These are phyloP conservation scores for Mycena albidolilacea DNA, from an alignment of 768 basidiomycete species.

Conservation along the genomic window DNA sequence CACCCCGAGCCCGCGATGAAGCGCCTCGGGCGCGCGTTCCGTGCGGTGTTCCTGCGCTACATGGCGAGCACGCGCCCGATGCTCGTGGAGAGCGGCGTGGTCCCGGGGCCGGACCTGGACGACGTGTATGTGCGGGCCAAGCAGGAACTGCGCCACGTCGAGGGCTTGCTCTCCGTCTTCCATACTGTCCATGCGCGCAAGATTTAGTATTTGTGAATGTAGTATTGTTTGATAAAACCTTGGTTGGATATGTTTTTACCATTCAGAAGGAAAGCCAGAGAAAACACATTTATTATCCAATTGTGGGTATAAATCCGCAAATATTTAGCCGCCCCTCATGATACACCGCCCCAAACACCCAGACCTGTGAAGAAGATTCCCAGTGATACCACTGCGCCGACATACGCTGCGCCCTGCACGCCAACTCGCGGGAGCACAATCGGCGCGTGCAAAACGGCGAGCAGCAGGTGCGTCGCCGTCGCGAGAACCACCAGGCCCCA, in stretches of 20 bases:
- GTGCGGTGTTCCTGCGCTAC: slow-evolving; percentile 57
- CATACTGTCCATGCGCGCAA: slow-evolving; percentile 63
- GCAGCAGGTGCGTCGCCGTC: slow-evolving; percentile 61
- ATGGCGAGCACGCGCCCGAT: slow-evolving; percentile 66
- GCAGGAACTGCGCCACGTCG: slow-evolving; percentile 61
- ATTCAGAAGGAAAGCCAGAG: not conserved
- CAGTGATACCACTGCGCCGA: slow-evolving; percentile 74
- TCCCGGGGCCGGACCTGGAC: slow-evolving; percentile 53
- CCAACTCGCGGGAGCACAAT: slow-evolving; percentile 79
- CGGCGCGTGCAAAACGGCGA: slow-evolving; percentile 78
- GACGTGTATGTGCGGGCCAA: slow-evolving; percentile 58
- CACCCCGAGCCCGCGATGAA: slow-evolving; percentile 50
- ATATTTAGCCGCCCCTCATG: slow-evolving; percentile 43
- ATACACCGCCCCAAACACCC: slow-evolving; percentile 79
- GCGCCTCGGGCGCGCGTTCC: slow-evolving; percentile 59
- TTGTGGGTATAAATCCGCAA: slow-evolving; percentile 8
- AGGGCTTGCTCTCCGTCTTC: slow-evolving; percentile 65
- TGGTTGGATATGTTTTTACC: no score
- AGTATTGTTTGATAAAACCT: no score
- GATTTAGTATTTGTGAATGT: slow-evolving; percentile 17
- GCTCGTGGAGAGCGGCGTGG: slow-evolving; percentile 55
- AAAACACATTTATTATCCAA: slow-evolving; percentile 17
- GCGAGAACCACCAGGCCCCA: slow-evolving; percentile 49
- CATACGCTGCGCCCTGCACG: slow-evolving; percentile 83
- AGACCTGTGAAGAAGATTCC: slow-evolving; percentile 82